These are phyloP conservation scores for Lepidopterella palustris DNA, from an alignment of 495 filamentous ascomycete species.

Conservation along the genomic window DNA sequence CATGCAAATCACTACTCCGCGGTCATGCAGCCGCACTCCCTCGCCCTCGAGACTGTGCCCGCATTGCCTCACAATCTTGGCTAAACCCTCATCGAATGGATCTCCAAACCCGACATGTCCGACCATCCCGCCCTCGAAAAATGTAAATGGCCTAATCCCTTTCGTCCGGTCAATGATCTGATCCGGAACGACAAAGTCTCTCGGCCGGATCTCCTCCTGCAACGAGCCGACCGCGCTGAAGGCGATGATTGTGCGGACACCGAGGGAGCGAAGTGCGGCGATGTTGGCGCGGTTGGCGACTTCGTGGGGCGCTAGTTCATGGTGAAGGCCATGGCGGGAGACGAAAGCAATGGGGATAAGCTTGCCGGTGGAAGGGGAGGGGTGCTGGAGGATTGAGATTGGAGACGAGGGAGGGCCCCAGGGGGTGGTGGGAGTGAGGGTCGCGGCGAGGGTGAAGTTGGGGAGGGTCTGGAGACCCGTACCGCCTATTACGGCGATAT, in stretches of 20 bases:
- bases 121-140: constrained; percentile 90
- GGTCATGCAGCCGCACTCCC: constrained; percentile 67
- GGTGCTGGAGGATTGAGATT: constrained; percentile 81
- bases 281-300: constrained; percentile 90
- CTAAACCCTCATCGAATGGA: constrained; percentile 78
- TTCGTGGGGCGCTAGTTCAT: constrained; percentile 88
- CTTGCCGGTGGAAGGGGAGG: constrained; percentile 48
- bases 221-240: constrained; percentile 94
- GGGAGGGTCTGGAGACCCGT: constrained; percentile 73
- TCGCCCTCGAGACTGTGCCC: constrained; percentile 73
- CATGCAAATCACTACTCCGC: constrained; percentile 84
- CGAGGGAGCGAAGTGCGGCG: constrained; percentile 80
- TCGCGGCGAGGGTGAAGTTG: constrained; percentile 74
- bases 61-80: constrained; percentile 62
- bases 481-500: constrained; percentile 93
- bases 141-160: constrained; percentile 77
- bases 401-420: constrained; percentile 90
- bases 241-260: constrained; percentile 82
- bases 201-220: constrained; percentile 82
- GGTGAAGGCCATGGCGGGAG: constrained; percentile 80
- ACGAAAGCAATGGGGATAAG: constrained; percentile 82
- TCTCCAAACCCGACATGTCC: constrained; percentile 94
- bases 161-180: constrained; percentile 98
- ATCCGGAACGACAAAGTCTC: constrained; percentile 93
- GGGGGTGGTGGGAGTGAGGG: constrained; percentile 66